Percentiles rank a stretch among this genome's conserved stretches.
These are phyloP conservation scores for Friedmanniomyces endolithicus DNA, from an alignment of 495 filamentous ascomycete genomes.

Conservation along the genomic window DNA sequence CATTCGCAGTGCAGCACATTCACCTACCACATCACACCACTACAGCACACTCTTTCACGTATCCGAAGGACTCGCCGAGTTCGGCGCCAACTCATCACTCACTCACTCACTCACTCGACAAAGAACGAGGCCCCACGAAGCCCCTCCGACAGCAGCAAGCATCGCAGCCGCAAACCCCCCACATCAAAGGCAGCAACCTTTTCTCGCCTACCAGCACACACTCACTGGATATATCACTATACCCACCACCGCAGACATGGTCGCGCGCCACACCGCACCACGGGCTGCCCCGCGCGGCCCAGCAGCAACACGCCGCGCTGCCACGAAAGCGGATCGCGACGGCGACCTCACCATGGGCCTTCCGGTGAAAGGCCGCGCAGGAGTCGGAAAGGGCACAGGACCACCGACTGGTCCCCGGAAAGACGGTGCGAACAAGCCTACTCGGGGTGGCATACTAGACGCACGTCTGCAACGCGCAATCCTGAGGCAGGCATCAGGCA, in stretches of 20 bases:
- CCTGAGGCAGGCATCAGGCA: conserved; percentile 14
- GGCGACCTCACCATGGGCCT: conserved; percentile 11
- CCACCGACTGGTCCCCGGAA: conserved; percentile 6
- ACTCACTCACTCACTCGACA: neutral
- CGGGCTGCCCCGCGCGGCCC: conserved; percentile 6
- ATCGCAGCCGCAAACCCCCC: neutral
- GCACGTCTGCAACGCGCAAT: conserved; percentile 13
- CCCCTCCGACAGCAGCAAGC: neutral
- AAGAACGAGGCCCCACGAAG: neutral
- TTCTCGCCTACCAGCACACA: neutral
- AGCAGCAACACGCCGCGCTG: neutral
- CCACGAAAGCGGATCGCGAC: conserved; percentile 3
- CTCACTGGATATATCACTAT: neutral
- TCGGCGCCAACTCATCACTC: neutral
- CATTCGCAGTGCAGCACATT: no score
- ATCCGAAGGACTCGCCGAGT: neutral
- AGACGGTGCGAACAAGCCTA: neutral
- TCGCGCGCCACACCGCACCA: neutral
- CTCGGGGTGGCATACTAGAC: conserved; percentile 4
- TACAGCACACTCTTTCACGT: neutral
- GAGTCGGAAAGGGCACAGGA: neutral
- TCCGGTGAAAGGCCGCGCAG: conserved; percentile 4
- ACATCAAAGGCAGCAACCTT: neutral
- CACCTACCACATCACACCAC: no score
- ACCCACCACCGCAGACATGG: neutral